Evolutionary conservation across 73 alveolate species (phyloP), one percentile per base, ranked within the genome.

Genomic region (Blepharisma stoltei): DNA sequence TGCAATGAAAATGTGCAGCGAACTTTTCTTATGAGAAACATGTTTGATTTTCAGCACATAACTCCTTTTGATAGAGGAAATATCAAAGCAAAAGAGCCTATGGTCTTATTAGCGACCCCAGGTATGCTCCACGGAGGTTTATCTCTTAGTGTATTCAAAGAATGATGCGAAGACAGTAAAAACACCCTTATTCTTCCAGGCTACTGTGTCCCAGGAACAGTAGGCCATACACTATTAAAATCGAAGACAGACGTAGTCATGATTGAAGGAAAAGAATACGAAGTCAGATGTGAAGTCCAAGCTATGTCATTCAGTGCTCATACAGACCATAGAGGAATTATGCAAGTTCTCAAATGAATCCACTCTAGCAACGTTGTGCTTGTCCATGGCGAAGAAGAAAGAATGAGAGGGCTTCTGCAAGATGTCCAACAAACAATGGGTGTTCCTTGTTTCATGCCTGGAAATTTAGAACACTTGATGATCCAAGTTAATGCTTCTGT

Each of bases 111-210:
- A 55, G 99, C 99, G 37, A 94, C 99, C 0, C 99, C 99, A 6
- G 99, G 99, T 0, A 97, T 97, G 99, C 94, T 97, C 23, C 99
- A 97, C 89, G 99, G 98, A 7, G 99, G 99, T 4, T 84, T 93
- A 53, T 87, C 97, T 49, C 92, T 97, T 54, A 71, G 82, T 54
- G 95, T 92, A 46, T 97, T 95, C 83, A 95, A 94, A 86, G 98
- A 97, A 81, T 90, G 97, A 95, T 97, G 98, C 14, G 89, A 89
- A n/a, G 92, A 92, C 55, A 94, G 84, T 54, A 86, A 89, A 80
- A 97, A 97, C 83, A 82, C 98, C 46, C 82, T 97, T 21, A 94
- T 97, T 54, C 94, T 97, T 54, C 99, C 99, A 0, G 99, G 99
- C 0, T 97, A 97, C 78, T 97, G 99, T 78, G 88, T 95, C 37